Evolutionary conservation across 1,284 basidiomycete genomes (phyloP), one percentile per base, ranked within the genome.

Genomic region (Tilletia setariae): DNA sequence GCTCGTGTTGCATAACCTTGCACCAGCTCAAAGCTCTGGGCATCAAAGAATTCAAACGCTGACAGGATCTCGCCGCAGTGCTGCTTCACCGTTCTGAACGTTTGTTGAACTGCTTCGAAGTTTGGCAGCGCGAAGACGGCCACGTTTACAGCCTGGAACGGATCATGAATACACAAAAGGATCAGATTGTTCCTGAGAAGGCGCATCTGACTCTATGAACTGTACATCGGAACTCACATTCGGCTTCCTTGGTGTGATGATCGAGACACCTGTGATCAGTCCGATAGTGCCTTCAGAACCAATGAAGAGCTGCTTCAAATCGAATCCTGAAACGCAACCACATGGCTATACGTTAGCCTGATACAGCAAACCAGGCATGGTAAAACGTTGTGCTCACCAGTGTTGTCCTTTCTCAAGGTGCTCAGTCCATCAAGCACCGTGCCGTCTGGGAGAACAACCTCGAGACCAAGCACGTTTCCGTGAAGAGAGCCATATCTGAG

Each of bases 261-360:
- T 95, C 8, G 94, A 95, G 28, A 98, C 91, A 49, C 89, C 96
- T 3, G 96, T 99, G 70, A 99, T 90, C 70, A 99, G 86, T 62
- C 96, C 95, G 40, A 98, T 89, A 0, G 94, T 95, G 66, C 96
- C 96, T 83, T 99, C 96, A 11, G 92, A 90, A 23, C 96, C 96
- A 76, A 99, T 97, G 84, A 98, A 99, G 7, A 99, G 88, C 83
- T 98, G 96, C 84, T 99, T 98, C 64, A 98, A 86, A 83, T 99
- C 96, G 81, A 97, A 95, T n/a, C 95, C 56, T 61, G 30, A 35
- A 30, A n/a, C n/a, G n/a, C n/a, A 2, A 32, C 49, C 19, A 28
- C 3, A 35, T 15, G 56, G 9, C 56, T 11, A 28, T 2, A 7
- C 6, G n/a, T n/a, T n/a, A n/a, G n/a, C n/a, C n/a, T n/a, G n/a